Evolutionary conservation across 768 basidiomycete genomes (phyloP), one percentile per base, ranked within the genome.

Genomic region (Postia placenta): DNA sequence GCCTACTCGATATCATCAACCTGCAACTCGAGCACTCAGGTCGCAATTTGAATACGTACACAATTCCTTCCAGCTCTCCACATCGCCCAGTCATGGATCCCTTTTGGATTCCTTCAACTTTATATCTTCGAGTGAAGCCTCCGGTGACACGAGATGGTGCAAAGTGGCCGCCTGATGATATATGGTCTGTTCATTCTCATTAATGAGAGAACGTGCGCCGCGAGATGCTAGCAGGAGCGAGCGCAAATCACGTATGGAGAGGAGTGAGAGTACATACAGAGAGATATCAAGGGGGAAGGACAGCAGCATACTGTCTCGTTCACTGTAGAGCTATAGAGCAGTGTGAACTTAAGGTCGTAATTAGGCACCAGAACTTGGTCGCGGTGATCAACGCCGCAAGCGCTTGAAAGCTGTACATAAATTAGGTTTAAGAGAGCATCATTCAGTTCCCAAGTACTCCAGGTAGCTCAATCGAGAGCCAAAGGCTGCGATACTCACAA

Each of bases 151-250:
- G 41, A 59, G 58, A 1, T 43, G 54, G 41, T 61, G 58, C n/a
- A 49, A 36, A 19, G 59, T 41, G 2, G 56, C 56, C 7, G 57
- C 53, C 28, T 56, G 58, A 45, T 61, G 60, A 35, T 52, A 61
- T n/a, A 61, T 49, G 1, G 50, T 38, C 12, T 49, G 40, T 25
- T 61, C 58, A 44, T 61, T 37, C 2, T 52, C 38, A 7, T 22
- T 23, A n/a, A 61, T 45, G 47, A 59, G 58, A 11, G 15, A 19
- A 33, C 48, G 44, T 5, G 45, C 45, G 11, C 47, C 26, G 9
- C 51, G 56, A 23, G 56, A 54, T 14, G 52, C 33, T 3, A 49
- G 44, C 19, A 54, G 50, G 25, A 58, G 49, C 2, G 42, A 53
- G 5, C n/a, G 25, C 6, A 61, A 47, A 37, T 61, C 60, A 17